Evolutionary conservation across 2,329 filamentous ascomycete genomes (phyloP).

Genomic region (Sporothrix humicola): DNA sequence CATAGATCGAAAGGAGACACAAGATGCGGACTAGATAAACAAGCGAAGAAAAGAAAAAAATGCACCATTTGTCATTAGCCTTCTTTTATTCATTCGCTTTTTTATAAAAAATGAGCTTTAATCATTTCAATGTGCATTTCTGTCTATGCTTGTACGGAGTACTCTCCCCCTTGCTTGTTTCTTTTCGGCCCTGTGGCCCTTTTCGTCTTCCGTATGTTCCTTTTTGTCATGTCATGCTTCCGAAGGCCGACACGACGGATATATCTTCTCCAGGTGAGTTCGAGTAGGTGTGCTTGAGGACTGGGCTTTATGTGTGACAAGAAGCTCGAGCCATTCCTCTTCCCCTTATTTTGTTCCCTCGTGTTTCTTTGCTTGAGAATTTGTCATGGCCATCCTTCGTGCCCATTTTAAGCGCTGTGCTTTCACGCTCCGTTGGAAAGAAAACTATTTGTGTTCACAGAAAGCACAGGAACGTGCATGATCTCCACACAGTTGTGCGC

Average conservation of each 20-base stretch:
- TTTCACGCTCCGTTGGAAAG: not conserved
- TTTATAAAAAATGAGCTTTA: too few species aligned
- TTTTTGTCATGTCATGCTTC: too few species aligned
- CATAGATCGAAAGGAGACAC: not conserved
- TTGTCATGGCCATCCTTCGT: not conserved
- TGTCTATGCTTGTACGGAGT: too few species aligned
- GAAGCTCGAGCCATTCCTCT: not conserved
- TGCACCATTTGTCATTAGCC: not conserved
- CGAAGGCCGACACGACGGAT: not conserved
- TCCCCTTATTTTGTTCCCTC: too few species aligned
- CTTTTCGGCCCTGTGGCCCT: too few species aligned
- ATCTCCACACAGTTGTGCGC: constrained; percentile 17
- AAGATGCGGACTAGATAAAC: not conserved
- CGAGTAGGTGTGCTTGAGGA: not conserved
- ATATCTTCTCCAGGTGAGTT: not conserved
- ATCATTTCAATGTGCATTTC: too few species aligned
- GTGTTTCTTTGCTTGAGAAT: not conserved
- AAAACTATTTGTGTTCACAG: not conserved
- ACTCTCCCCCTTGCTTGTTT: too few species aligned
- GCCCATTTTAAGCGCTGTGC: not conserved
- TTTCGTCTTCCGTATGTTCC: too few species aligned
- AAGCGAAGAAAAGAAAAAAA: not conserved
- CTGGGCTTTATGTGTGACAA: not conserved
- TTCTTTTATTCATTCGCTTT: not conserved
- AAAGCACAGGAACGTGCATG: not conserved